A percentile compares a stretch with the other conserved stretches of the same genome.
Evolutionary conservation across 73 alveolate species (phyloP).

Genomic region (Blepharisma japonicum): DNA sequence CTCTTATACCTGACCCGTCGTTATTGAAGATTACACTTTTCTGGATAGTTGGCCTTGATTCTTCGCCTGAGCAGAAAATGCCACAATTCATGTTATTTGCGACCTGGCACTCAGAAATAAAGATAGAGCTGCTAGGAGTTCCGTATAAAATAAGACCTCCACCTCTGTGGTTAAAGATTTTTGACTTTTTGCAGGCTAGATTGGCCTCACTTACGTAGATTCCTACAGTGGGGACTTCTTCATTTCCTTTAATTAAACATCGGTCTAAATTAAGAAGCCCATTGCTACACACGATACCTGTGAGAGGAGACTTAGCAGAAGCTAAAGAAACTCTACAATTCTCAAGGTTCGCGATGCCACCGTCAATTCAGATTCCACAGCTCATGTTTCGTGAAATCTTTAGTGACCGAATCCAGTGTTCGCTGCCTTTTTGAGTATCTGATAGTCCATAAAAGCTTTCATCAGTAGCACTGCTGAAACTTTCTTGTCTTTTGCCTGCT

Average conservation of each 20-base stretch:
- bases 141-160: slow-evolving; percentile 39
- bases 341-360: not conserved
- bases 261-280: not conserved
- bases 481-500: not conserved
- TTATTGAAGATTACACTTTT: slow-evolving; percentile 43
- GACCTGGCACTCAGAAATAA: slow-evolving; percentile 54
- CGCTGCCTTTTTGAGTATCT: not conserved
- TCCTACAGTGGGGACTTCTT: slow-evolving; percentile 32
- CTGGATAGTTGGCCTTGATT: slow-evolving; percentile 49
- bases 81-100: slow-evolving; percentile 56
- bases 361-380: slow-evolving; percentile 21
- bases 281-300: slow-evolving; percentile 6
- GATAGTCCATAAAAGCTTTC: not conserved
- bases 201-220: not conserved
- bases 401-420: not conserved
- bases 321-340: slow-evolving; percentile 4
- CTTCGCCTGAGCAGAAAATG: slow-evolving; percentile 57
- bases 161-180: slow-evolving; percentile 28
- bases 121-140: slow-evolving; percentile 32
- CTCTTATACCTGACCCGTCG: slow-evolving; percentile 63
- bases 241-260: slow-evolving; percentile 22
- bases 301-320: slow-evolving; percentile 17
- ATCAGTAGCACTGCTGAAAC: not conserved
- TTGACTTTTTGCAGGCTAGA: not conserved
- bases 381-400: not conserved